These are phyloP conservation scores for Trichophaea hybrida DNA, from an alignment of 2,329 filamentous ascomycete species.

Conservation along the genomic window DNA sequence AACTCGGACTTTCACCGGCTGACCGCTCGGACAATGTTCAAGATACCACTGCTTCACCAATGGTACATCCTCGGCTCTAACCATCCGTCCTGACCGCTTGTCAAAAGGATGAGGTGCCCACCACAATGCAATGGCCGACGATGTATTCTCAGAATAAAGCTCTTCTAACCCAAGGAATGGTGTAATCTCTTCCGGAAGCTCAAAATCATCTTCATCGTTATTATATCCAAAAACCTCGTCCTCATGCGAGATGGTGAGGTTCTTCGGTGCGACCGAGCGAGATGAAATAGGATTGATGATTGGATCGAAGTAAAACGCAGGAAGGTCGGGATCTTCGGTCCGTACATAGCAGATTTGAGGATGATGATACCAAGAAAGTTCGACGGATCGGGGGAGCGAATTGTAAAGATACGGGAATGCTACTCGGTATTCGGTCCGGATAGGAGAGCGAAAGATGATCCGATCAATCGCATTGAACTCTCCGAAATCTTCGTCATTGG, in stretches of 20 bases:
- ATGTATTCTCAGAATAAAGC: constrained; percentile 74
- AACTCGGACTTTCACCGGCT: constrained; percentile 92
- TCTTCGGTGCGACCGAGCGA: constrained; percentile 82
- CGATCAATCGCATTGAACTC: constrained; percentile 99
- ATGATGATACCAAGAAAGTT: constrained; percentile 83
- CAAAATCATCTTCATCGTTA: constrained; percentile 73
- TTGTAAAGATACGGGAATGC: constrained; percentile 94
- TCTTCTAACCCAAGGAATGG: constrained; percentile 85
- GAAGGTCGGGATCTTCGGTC: constrained; percentile 73
- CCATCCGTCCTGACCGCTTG: constrained; percentile 85
- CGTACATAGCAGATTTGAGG: constrained; percentile 85
- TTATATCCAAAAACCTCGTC: constrained; percentile 80
- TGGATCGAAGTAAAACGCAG: constrained; percentile 96
- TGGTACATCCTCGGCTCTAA: constrained; percentile 90
- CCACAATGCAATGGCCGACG: constrained; percentile 85
- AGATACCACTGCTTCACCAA: constrained; percentile 97
- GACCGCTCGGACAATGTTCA: constrained; percentile 79
- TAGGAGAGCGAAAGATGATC: constrained; percentile 92
- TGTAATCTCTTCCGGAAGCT: constrained; percentile 62
- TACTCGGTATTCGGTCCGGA: constrained; percentile 89
- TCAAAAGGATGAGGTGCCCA: constrained; percentile 98
- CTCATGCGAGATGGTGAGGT: constrained; percentile 80
- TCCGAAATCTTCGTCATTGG: constrained; percentile 97
- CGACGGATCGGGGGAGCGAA: constrained; percentile 83
- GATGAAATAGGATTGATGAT: constrained; percentile 95